These are phyloP conservation scores for Termitomyces sp. DNA, from an alignment of 768 basidiomycete species.

Conservation along the genomic window DNA sequence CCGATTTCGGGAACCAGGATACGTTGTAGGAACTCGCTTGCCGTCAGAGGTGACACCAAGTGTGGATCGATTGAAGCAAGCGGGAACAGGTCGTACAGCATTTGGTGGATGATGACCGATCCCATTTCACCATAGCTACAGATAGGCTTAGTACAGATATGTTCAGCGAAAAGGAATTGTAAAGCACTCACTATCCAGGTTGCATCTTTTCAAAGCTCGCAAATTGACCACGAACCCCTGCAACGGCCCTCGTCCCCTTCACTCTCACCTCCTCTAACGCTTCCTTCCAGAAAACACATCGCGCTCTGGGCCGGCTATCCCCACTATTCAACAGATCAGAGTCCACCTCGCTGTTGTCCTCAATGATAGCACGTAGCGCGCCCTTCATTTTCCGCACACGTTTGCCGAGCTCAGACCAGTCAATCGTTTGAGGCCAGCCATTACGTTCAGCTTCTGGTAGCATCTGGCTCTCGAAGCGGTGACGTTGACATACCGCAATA, in stretches of 20 bases:
- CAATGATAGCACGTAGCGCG: constrained; percentile 44
- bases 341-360: constrained; percentile 27
- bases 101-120: constrained; percentile 73
- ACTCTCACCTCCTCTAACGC: constrained; percentile 54
- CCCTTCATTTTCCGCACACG: constrained; percentile 49
- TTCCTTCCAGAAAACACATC: constrained; percentile 64
- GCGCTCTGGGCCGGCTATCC: constrained; percentile 29
- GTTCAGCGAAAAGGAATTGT: background rate
- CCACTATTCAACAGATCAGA: constrained; percentile 11
- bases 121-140: constrained; percentile 85
- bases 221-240: constrained; percentile 70
- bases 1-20: constrained; percentile 91
- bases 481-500: constrained; percentile 68
- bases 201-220: constrained; percentile 75
- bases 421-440: constrained; percentile 74
- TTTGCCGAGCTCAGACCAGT: constrained; percentile 49
- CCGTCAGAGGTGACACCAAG: constrained; percentile 58
- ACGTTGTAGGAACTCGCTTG: constrained; percentile 72
- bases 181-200: constrained; percentile 75
- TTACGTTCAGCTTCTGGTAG: constrained; percentile 63
- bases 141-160: background rate
- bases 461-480: constrained; percentile 69
- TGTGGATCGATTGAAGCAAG: constrained; percentile 46
- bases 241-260: constrained; percentile 60
- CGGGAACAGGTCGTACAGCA: constrained; percentile 71